These are phyloP conservation scores for Mortierella sp. DNA, from an alignment of 371 early-diverging fungal genomes.

Conservation along the genomic window DNA sequence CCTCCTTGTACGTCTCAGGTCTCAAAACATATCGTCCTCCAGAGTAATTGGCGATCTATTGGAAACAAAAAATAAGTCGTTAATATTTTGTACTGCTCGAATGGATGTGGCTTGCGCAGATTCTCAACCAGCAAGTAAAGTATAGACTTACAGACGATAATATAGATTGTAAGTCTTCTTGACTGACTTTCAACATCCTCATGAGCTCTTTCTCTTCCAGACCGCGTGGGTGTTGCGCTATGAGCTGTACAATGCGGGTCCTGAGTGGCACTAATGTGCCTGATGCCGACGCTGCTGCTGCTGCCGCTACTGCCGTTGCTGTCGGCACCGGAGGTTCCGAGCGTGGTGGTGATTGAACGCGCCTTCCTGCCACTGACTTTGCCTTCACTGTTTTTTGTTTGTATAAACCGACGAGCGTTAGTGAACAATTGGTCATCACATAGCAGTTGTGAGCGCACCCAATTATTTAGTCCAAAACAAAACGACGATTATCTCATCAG, in stretches of 20 bases:
- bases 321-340: slow-evolving; percentile 28
- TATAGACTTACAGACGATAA: slow-evolving; percentile 50
- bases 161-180: slow-evolving; percentile 55
- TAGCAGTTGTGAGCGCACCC: slow-evolving; percentile 13
- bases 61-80: not conserved
- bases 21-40: slow-evolving; percentile 61
- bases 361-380: slow-evolving; percentile 24
- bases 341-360: slow-evolving; percentile 35
- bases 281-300: slow-evolving; percentile 25
- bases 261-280: slow-evolving; percentile 50
- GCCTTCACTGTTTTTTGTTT: slow-evolving; percentile 17
- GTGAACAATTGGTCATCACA: not conserved
- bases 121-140: not conserved
- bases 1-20: slow-evolving; percentile 64
- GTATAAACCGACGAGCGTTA: not conserved
- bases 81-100: not conserved
- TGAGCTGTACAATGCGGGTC: slow-evolving; percentile 60
- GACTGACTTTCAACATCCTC: slow-evolving; percentile 43
- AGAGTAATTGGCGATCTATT: slow-evolving; percentile 36
- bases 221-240: slow-evolving; percentile 55
- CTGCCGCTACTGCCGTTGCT: slow-evolving; percentile 22
- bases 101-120: not conserved
- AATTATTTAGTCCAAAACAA: not conserved
- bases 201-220: slow-evolving; percentile 47
- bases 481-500: not conserved